A percentile compares a stretch with the other conserved stretches of the same genome.
These are phyloP conservation scores for Pinus tabuliformis DNA, from an alignment of 75 land plant species.

Conservation along the genomic window DNA sequence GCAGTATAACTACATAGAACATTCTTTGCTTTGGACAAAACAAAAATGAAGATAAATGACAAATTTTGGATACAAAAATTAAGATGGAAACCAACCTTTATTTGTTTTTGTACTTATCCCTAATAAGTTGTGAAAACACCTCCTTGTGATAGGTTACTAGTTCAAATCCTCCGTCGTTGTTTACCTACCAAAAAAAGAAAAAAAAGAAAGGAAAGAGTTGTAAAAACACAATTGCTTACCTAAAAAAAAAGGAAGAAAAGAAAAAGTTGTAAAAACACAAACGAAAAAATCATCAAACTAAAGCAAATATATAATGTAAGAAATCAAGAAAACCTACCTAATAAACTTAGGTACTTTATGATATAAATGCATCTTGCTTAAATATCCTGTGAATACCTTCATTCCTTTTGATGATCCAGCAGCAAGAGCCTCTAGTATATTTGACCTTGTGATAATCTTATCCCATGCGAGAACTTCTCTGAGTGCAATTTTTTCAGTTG, in stretches of 20 bases:
- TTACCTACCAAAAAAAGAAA: too few species aligned
- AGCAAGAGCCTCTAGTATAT: constrained; percentile 81
- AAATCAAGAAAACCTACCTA: too few species aligned
- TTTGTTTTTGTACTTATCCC: constrained; percentile 28
- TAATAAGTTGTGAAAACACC: too few species aligned
- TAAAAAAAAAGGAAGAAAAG: too few species aligned
- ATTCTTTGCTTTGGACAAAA: neutral
- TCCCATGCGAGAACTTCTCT: constrained; percentile 57
- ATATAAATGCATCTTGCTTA: neutral
- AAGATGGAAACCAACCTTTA: constrained; percentile 28
- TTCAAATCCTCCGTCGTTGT: too few species aligned
- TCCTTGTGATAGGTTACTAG: too few species aligned
- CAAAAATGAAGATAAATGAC: neutral
- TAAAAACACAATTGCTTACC: too few species aligned
- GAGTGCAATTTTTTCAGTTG: constrained; percentile 28
- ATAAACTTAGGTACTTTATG: neutral
- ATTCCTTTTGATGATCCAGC: constrained; percentile 69
- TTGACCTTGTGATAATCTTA: constrained; percentile 64
- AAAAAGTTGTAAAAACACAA: too few species aligned
- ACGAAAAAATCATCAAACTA: neutral
- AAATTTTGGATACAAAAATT: constrained; percentile 1
- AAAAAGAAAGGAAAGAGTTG: too few species aligned
- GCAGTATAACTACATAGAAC: neutral
- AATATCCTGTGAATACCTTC: constrained; percentile 39
- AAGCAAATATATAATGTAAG: neutral